Evolutionary conservation across 176 grass and related monocot species (phyloP), one percentile per base, ranked within the genome.

Genomic region (Eragrostis nindensis): DNA sequence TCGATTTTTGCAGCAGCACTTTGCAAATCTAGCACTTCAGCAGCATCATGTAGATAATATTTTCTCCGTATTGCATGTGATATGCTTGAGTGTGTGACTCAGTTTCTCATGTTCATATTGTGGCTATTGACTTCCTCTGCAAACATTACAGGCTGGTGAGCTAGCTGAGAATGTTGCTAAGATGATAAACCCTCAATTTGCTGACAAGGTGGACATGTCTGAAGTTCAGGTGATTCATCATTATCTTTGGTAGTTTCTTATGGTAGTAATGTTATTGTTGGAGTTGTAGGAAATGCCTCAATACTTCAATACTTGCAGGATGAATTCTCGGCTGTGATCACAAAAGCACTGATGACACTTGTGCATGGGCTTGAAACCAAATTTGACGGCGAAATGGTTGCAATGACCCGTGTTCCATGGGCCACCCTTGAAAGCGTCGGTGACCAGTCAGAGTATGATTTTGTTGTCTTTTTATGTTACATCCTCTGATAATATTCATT

Each of bases 321-420:
- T 85, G 96, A 99, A 68, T 99, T 99, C 82, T 95, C 93, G 27
- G 90, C 87, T 6, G 86, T 99, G 68, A 93, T 99, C 62, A 99
- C 90, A 40, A 95, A 95, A 95, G 96, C 96, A 68, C 70, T 99
- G 74, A 89, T 99, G 84, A 95, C 96, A 74, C 85, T 99, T 79
- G 96, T 99, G 69, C 93, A 99, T 77, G 96, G 96, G 39, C 76
- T 99, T 56, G 96, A 99, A 88, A 99, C 96, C 57, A 99, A 99
- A 83, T 99, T 99, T 82, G 96, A 99, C 82, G 82, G 87, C 86
- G 96, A 99, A 90, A 99, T 99, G 96, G 73, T 88, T 82, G 84
- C 91, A 65, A 99, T 99, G 96, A 91, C 93, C 26, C 90, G 96
- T 47, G 90, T 99, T 81, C 93, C 96, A 64, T 99, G 93, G 93